Percentiles rank a stretch among this genome's conserved stretches.
phyloP scores from a whole-genome alignment of 2,329 filamentous ascomycete species.

The Domatiomyces globalis region DNA sequence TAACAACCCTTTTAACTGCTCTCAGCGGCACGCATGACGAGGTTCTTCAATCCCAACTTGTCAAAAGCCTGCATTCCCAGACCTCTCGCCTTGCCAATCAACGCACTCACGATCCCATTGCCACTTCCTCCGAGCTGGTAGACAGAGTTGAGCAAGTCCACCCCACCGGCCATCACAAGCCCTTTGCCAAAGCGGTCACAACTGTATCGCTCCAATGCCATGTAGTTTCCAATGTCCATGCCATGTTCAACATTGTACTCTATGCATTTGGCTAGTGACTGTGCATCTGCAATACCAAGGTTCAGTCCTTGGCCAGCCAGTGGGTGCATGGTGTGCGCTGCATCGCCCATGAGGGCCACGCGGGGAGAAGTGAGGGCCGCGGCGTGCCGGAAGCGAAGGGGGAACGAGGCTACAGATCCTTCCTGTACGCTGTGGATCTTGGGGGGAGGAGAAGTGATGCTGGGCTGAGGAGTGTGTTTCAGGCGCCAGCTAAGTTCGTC shows the following conservation, averaged over 20 bases:
- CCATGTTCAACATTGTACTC: conserved; percentile 66
- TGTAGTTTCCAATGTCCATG: conserved; percentile 66
- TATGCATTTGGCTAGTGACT: conserved; percentile 61
- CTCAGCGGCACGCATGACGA: conserved; percentile 13
- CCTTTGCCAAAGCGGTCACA: conserved; percentile 57
- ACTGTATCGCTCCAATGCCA: conserved; percentile 70
- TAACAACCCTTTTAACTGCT: background rate
- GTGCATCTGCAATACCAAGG: conserved; percentile 78
- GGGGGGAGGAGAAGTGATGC: conserved; percentile 43
- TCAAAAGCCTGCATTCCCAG: conserved; percentile 16
- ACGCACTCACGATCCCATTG: conserved; percentile 8
- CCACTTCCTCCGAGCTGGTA: conserved; percentile 14
- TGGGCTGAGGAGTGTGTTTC: conserved; percentile 48
- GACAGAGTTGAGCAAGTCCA: conserved; percentile 14
- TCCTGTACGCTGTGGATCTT: conserved; percentile 57
- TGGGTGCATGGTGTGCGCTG: conserved; percentile 88
- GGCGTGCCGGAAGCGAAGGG: conserved; percentile 81
- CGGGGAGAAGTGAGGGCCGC: conserved; percentile 82
- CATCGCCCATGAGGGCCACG: conserved; percentile 84
- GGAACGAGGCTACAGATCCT: conserved; percentile 74
- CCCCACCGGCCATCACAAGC: conserved; percentile 14
- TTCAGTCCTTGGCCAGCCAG: conserved; percentile 91
- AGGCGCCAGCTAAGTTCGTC: conserved; percentile 78
- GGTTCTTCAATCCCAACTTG: conserved; percentile 9
- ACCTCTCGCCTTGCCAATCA: conserved; percentile 9